Base-by-base conservation (phyloP, 2,329 filamentous ascomycete species). In the Domatiomyces globalis region DNA sequence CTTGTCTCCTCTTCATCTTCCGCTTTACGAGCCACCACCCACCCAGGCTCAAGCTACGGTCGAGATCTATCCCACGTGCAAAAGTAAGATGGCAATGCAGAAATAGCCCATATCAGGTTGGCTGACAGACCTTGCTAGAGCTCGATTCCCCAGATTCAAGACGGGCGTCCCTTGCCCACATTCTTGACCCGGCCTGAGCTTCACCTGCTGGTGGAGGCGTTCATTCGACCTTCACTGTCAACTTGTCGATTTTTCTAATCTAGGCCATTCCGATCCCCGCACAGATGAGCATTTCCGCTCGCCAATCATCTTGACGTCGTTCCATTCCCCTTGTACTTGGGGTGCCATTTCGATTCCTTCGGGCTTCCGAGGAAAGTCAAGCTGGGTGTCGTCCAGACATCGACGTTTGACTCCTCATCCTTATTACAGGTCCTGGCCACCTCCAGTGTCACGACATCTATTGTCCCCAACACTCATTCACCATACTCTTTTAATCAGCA, bases 151-250 rank as follows among this genome's bases (percentile, higher is more conserved):
- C 47, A 49, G 47, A 51, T 46, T 50, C 47, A 36, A 55, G 52
- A 50, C 49, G 48, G 47, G 53, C 47, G 47, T 54, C 54, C 48
- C 49, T 51, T 50, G 60, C 62, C 61, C 59, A 60, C 61, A 65
- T 63, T 62, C 62, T 62, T 59, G 52, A 55, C 56, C 55, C 54
- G 56, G 58, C 58, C 56, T 58, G 62, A 64, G 61, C 59, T 63
- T 62, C 56, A 49, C 42, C 49, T 48, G 65, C 4, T 39, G 10
- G 67, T 67, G 68, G 69, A 71, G 68, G 66, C 69, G 69, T 71
- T 71, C 58, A 66, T 65, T 71, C 69, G 69, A 69, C 54, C 66
- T 71, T 68, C 63, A 59, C 59, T 62, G 61, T 56, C 61, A 59
- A 63, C 55, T 54, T 52, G 63, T 62, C 59, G 63, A 62, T 62